Percentiles rank a stretch among this genome's conserved stretches.
Conservation (phyloP, 1,284 basidiomycete genomes). For the Cutaneotrichosporon sp. region DNA sequence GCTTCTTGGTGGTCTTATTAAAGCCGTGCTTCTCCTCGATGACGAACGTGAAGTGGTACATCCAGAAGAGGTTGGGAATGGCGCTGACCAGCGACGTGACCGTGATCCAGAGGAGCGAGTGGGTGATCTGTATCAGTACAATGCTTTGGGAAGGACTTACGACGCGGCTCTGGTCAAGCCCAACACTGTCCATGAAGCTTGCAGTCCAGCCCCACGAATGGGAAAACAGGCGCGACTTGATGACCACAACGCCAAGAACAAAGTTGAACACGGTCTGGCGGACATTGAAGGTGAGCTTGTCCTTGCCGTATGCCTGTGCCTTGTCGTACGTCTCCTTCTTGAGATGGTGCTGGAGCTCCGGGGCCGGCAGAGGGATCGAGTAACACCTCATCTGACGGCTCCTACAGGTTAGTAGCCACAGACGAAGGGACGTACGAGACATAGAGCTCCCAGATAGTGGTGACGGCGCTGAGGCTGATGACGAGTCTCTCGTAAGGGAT, state of each 20-base stretch:
- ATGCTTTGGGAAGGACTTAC: conserved; percentile 25
- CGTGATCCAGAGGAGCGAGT: conserved; percentile 76
- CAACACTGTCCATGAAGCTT: conserved; percentile 54
- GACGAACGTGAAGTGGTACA: conserved; percentile 84
- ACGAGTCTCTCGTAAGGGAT: conserved; percentile 41
- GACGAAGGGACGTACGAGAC: conserved; percentile 33
- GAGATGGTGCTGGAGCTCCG: conserved; percentile 71
- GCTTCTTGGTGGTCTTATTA: conserved; percentile 80
- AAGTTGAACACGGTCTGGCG: conserved; percentile 73
- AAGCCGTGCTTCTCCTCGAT: conserved; percentile 94
- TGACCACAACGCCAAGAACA: conserved; percentile 65
- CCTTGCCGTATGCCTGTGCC: conserved; percentile 84
- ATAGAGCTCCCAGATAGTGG: conserved; percentile 42
- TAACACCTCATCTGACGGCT: conserved; percentile 79
- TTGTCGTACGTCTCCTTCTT: conserved; percentile 74
- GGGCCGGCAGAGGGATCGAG: conserved; percentile 72
- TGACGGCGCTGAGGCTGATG: conserved; percentile 30
- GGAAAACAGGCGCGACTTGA: conserved; percentile 75
- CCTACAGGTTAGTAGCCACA: conserved; percentile 20
- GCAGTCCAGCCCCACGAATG: conserved; percentile 64
- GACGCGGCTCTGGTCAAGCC: conserved; percentile 48
- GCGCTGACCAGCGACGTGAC: conserved; percentile 67
- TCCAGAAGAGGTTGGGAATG: conserved; percentile 68
- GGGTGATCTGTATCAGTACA: conserved; percentile 62
- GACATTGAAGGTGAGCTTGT: conserved; percentile 85